Conservation (phyloP, 139 green algal species). For the Coelastrella sp. region DNA sequence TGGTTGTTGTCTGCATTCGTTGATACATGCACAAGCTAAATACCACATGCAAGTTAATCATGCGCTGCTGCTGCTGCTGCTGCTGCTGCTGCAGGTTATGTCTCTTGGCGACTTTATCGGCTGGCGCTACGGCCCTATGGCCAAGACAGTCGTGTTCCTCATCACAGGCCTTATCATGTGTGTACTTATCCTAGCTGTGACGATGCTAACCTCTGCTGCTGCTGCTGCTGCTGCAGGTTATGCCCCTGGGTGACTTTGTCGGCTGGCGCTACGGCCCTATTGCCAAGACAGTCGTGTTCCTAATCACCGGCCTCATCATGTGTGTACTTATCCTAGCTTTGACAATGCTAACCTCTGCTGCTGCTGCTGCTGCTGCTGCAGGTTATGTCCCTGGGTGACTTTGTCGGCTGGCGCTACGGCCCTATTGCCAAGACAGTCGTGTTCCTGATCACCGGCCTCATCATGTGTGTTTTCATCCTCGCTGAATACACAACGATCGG, state of each 20-base stretch:
- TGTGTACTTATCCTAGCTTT: slow-evolving; percentile 59
- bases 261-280: slow-evolving; percentile 73
- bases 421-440: slow-evolving; percentile 64
- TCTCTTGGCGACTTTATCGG: slow-evolving; percentile 81
- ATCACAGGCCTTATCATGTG: slow-evolving; percentile 82
- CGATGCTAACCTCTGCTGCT: background rate
- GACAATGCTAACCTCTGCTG: too few species aligned
- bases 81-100: slow-evolving; percentile 1
- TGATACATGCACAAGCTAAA: too few species aligned
- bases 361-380: background rate
- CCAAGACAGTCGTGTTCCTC: slow-evolving; percentile 61
- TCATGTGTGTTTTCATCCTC: slow-evolving; percentile 74
- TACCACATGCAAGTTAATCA: too few species aligned
- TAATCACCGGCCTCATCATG: slow-evolving; percentile 82
- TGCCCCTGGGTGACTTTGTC: slow-evolving; percentile 77
- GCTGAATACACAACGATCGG: slow-evolving; percentile 72
- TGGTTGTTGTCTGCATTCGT: too few species aligned
- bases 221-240: background rate
- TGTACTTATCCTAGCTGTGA: slow-evolving; percentile 55
- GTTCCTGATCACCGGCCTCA: slow-evolving; percentile 72
- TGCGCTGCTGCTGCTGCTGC: too few species aligned
- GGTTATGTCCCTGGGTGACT: slow-evolving; percentile 75
- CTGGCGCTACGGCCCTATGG: slow-evolving; percentile 71
- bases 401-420: slow-evolving; percentile 77
- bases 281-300: slow-evolving; percentile 61